Conservation (phyloP, 2,329 filamentous ascomycete species). For the Botryotinia narcissicola region DNA sequence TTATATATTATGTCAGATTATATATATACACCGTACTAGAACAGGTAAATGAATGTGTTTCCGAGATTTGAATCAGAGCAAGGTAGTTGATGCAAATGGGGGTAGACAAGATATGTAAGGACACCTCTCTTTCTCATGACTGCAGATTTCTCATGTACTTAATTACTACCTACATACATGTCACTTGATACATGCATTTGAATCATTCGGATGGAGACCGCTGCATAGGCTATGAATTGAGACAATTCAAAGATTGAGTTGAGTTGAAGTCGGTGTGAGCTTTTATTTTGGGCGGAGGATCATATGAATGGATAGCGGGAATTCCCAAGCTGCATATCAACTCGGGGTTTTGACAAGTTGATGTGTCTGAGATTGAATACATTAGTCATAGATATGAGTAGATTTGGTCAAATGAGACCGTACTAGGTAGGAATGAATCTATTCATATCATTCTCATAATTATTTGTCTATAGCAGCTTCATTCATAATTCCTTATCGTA, state of each 20-base stretch:
- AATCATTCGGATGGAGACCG: background rate
- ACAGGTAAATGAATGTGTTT: background rate
- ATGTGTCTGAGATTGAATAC: background rate
- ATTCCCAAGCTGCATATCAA: background rate
- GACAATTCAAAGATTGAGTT: background rate
- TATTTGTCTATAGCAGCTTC: constrained; percentile 3
- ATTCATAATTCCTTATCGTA: constrained; percentile 14
- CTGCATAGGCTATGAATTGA: background rate
- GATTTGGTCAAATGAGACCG: background rate
- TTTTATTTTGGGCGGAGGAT: background rate
- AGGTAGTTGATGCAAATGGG: background rate
- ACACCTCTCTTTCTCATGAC: no score
- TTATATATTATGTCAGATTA: background rate
- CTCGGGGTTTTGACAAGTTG: constrained; percentile 1
- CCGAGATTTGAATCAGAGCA: background rate
- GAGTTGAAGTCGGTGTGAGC: background rate
- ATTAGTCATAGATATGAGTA: background rate
- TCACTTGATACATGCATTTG: background rate
- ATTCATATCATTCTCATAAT: background rate
- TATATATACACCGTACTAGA: background rate
- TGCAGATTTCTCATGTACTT: background rate
- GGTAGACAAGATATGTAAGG: background rate
- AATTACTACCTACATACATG: background rate
- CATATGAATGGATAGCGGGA: background rate
- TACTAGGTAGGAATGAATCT: background rate